Base-by-base conservation (phyloP, 2,329 filamentous ascomycete genomes). In the Claviceps capensis region DNA sequence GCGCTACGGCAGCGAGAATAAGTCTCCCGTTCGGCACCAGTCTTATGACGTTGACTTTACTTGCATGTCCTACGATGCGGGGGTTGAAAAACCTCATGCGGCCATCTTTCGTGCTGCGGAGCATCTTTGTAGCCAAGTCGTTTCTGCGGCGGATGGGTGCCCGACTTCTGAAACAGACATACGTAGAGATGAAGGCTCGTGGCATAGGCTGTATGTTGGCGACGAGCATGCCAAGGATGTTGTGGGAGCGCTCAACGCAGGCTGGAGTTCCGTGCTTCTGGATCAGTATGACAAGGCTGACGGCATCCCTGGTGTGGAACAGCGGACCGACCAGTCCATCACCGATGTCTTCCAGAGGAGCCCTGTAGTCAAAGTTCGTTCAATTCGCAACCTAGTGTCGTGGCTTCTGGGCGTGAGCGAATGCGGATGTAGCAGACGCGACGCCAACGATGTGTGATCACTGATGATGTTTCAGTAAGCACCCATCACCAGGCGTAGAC, bases 51-150 rank as follows among this genome's bases (percentile, higher is more conserved):
- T 83, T 44, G 73, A 77, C 58, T 82, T 83, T 54, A 69, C 76
- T 6, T 76, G 77, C 54, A 72, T 82, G 61, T 83, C 79, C 17
- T 85, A 84, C 56, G 79, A 83, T 57, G 75, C 78, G 4, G 81
- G 80, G 0, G 61, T 66, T 23, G 77, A 78, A 56, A 85, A 85
- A 61, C 82, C 82, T 0, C 69, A 79, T 50, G 56, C 53, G 8
- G 57, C 61, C 2, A 81, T 85, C 2, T 85, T 84, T 55, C 62
- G 68, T 1, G 73, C 77, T 0, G 81, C 79, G 0, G 69, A 72
- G 45, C 56, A 61, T 1, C 65, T 79, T 67, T 60, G 74, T 16
- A 51, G 54, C 2, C 55, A 62, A 4, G 58, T 66, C 8, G 52
- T 72, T 13, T 54, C 55, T 17, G 46, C 61, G 38, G 47, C 59